Percentiles rank a stretch among this genome's conserved stretches.
phyloP scores from a whole-genome alignment of 106 monocot genomes.

The Dendrobium nobile region DNA sequence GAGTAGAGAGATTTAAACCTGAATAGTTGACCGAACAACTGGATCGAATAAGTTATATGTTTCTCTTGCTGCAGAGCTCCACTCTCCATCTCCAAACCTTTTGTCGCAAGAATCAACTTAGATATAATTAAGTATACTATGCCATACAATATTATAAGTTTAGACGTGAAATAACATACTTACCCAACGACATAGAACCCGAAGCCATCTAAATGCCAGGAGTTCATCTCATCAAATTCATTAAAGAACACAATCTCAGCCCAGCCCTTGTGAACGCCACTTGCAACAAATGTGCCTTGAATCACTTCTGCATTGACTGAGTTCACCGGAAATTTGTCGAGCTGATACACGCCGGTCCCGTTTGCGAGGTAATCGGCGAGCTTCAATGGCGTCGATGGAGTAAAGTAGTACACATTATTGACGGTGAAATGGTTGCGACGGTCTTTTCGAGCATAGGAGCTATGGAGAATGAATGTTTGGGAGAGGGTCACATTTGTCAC shows the following conservation, averaged over 20 bases:
- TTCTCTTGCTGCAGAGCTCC: conserved; percentile 27
- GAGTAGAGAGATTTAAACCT: conserved; percentile 11
- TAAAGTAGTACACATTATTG: conserved; percentile 37
- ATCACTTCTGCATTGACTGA: neutral
- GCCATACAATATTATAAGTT: too few species aligned
- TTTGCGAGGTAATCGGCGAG: conserved; percentile 35
- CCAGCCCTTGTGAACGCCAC: conserved; percentile 35
- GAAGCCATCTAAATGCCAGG: conserved; percentile 48
- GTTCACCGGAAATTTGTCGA: conserved; percentile 19
- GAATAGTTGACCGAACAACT: conserved; percentile 33
- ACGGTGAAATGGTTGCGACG: conserved; percentile 12
- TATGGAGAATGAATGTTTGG: conserved; percentile 27
- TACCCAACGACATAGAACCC: conserved; percentile 46
- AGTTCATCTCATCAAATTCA: conserved; percentile 20
- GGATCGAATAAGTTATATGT: conserved; percentile 34
- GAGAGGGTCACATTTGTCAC: conserved; percentile 15
- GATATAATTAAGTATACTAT: too few species aligned
- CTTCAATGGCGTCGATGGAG: conserved; percentile 34
- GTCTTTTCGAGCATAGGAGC: neutral
- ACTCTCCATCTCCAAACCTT: conserved; percentile 36
- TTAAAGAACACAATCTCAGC: conserved; percentile 32
- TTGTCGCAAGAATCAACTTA: neutral
- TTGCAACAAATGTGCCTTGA: conserved; percentile 24
- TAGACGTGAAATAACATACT: too few species aligned
- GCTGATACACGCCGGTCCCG: conserved; percentile 36